Percentiles rank a stretch among this genome's conserved stretches.
Evolutionary conservation across 768 basidiomycete species (phyloP).

Genomic region (Trametes cubensis): DNA sequence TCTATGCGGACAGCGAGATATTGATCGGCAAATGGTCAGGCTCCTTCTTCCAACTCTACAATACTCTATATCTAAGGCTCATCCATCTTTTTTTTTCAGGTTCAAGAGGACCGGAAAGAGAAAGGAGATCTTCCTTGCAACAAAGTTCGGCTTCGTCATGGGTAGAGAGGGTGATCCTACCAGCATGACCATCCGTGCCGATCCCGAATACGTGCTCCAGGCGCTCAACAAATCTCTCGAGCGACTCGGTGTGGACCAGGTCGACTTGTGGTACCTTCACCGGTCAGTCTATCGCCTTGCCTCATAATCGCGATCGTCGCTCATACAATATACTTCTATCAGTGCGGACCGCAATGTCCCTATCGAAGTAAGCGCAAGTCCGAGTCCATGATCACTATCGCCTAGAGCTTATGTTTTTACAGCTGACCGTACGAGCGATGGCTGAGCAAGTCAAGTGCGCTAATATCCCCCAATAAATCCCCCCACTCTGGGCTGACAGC

Average conservation of each 20-base stretch:
- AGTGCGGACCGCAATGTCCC: constrained; percentile 30
- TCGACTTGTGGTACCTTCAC: constrained; percentile 47
- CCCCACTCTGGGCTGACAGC: constrained; percentile 9
- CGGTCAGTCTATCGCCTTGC: constrained; percentile 26
- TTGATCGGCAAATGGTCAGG: constrained; percentile 45
- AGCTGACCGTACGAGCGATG: constrained; percentile 30
- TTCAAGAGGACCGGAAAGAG: constrained; percentile 56
- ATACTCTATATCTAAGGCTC: too few relatives aligned
- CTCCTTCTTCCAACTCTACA: neutral
- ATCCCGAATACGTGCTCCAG: constrained; percentile 44
- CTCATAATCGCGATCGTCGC: constrained; percentile 24
- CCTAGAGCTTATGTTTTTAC: neutral
- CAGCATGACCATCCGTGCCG: constrained; percentile 33
- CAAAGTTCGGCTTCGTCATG: constrained; percentile 52
- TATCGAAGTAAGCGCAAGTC: constrained; percentile 25
- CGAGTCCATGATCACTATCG: neutral
- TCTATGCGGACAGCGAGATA: constrained; percentile 45
- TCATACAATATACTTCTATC: neutral
- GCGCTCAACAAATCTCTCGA: constrained; percentile 44
- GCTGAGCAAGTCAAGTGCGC: constrained; percentile 33
- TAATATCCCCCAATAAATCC: too few relatives aligned
- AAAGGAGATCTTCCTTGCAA: constrained; percentile 59
- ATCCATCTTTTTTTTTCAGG: constrained; percentile 35
- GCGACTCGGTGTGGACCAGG: constrained; percentile 38
- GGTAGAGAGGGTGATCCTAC: constrained; percentile 12